These are phyloP conservation scores for Termitomyces sp. DNA, from an alignment of 768 basidiomycete genomes.

Conservation along the genomic window DNA sequence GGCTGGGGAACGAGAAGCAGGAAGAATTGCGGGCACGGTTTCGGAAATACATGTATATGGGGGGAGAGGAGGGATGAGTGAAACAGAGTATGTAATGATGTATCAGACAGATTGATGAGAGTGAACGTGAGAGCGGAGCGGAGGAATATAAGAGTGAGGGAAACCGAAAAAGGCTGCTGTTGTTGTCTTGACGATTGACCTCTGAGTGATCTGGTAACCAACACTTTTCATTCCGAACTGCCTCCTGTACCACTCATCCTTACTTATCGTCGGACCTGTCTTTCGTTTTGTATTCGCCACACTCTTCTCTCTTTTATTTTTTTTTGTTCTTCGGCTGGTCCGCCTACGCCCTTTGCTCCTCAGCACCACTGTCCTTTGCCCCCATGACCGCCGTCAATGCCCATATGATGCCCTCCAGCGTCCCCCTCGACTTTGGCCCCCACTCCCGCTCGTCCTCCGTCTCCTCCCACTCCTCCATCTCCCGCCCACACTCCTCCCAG, in stretches of 20 bases:
- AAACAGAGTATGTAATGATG: constrained; percentile 9
- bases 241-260: constrained; percentile 23
- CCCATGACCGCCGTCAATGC: constrained; percentile 72
- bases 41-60: constrained; percentile 72
- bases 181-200: constrained; percentile 43
- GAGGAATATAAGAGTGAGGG: constrained; percentile 8
- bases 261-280: constrained; percentile 31
- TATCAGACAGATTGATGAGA: constrained; percentile 6
- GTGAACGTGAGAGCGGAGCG: neutral
- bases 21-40: constrained; percentile 61
- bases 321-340: constrained; percentile 52
- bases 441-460: constrained; percentile 80
- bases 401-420: constrained; percentile 63
- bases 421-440: constrained; percentile 70
- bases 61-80: constrained; percentile 27
- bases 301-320: constrained; percentile 19
- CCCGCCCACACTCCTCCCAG: constrained; percentile 78
- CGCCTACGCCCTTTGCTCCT: constrained; percentile 32
- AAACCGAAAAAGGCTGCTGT: constrained; percentile 4
- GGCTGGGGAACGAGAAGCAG: constrained; percentile 50
- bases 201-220: constrained; percentile 30
- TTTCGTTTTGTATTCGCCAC: constrained; percentile 22
- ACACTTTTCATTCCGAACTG: constrained; percentile 23
- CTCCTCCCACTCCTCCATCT: constrained; percentile 68
- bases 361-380: constrained; percentile 34